Evolutionary conservation across 2,329 filamentous ascomycete genomes (phyloP).

Genomic region (Raffaelea arxii): DNA sequence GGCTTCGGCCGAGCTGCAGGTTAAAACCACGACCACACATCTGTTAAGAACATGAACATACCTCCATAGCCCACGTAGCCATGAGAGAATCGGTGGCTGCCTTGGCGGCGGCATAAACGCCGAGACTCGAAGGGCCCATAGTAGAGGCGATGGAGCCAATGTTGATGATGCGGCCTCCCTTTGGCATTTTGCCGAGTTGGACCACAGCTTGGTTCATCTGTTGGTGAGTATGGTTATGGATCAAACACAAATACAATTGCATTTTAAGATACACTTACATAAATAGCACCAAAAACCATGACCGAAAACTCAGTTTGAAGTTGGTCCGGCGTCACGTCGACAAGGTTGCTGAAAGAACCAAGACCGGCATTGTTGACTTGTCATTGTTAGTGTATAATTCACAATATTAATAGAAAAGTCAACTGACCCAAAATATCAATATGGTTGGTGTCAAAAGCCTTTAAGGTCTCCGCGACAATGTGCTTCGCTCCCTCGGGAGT

Average conservation of each 20-base stretch:
- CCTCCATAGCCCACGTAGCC: slow-evolving; percentile 22
- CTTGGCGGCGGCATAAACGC: slow-evolving; percentile 22
- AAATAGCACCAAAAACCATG: slow-evolving; percentile 26
- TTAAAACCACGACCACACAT: background rate
- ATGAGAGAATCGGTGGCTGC: slow-evolving; percentile 27
- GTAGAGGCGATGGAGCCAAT: slow-evolving; percentile 19
- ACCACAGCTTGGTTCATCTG: slow-evolving; percentile 21
- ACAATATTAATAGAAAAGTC: background rate
- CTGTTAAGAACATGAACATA: slow-evolving; percentile 8
- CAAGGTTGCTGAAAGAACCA: slow-evolving; percentile 12
- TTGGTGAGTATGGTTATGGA: background rate
- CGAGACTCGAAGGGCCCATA: slow-evolving; percentile 8
- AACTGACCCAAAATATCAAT: slow-evolving; percentile 30
- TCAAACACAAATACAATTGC: background rate
- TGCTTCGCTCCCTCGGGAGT: slow-evolving; percentile 20
- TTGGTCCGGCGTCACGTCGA: slow-evolving; percentile 15
- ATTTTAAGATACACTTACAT: slow-evolving; percentile 5
- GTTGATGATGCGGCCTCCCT: slow-evolving; percentile 24
- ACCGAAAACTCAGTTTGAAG: slow-evolving; percentile 20
- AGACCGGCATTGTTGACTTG: slow-evolving; percentile 29
- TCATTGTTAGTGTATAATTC: too few relatives aligned
- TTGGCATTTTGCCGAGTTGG: slow-evolving; percentile 22
- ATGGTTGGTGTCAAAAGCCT: slow-evolving; percentile 21
- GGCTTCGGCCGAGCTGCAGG: slow-evolving; percentile 22
- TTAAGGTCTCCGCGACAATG: slow-evolving; percentile 25